Base-by-base conservation (phyloP, 169 alveolate species). In the Blepharisma undulans region DNA sequence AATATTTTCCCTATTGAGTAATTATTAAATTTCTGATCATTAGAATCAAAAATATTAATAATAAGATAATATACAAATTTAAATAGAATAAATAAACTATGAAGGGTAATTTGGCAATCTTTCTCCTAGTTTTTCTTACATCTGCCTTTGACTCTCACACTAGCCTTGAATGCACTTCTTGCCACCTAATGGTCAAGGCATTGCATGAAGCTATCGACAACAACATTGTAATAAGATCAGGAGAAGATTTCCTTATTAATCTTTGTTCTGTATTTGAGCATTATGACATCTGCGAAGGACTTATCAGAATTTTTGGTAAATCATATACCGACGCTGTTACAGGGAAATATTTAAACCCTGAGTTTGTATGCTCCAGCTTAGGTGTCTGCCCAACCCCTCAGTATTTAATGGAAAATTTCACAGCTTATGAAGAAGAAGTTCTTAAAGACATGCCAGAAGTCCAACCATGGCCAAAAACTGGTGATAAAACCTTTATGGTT, bases 401-500 rank as follows among this genome's bases (percentile, higher is more conserved):
- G 87, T 79, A 30, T 33, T n/a, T 79, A 27, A 25, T 27, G 36
- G 61, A 22, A 27, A 79, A 79, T 33, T 79, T 29, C 16, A 79
- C 87, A 1, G 30, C 29, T n/a, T 79, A 79, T 33, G 94, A 91
- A 1, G 29, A 34, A 27, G 90, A 71, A 25, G 19, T 94, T 7
- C 61, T 92, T 27, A 29, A 36, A 8, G 93, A 89, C 59, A 89
- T 87, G 36, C 92, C 92, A 3, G 59, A 36, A 66, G 16, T 78
- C 32, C 89, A 86, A 33, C 22, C 29, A 89, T 72, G 76, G 76
- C 92, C 85, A 84, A 27, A 76, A 25, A 33, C 86, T 21, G 22
- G 71, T 25, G 87, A 93, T 22, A 79, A 76, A 19, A 92, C 92
- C 19, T 77, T 94, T 81, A 96, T 91, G 87, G 76, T 96, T 29